Conservation (phyloP, 805 yeast species). For the Yarrowia hollandica region DNA sequence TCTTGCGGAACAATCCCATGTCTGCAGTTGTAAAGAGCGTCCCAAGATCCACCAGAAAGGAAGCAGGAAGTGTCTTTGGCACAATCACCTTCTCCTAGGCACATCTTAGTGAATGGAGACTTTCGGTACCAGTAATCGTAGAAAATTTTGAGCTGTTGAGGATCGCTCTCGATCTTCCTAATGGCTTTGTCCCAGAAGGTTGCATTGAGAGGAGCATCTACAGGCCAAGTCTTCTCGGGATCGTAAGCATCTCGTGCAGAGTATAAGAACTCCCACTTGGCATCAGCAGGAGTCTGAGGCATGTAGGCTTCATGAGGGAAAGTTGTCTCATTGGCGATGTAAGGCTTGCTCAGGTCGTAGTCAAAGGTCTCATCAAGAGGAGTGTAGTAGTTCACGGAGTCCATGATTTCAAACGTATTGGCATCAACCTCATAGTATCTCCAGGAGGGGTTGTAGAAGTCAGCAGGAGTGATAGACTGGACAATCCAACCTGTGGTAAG, state of each 20-base stretch:
- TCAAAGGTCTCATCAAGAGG: constrained; percentile 54
- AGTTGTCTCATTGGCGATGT: background rate
- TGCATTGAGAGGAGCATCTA: constrained; percentile 59
- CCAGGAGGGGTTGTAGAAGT: constrained; percentile 67
- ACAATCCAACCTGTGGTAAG: constrained; percentile 62
- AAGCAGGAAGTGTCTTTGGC: background rate
- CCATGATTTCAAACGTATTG: constrained; percentile 59
- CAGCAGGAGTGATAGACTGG: constrained; percentile 64
- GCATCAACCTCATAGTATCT: constrained; percentile 68
- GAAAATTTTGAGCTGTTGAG: background rate
- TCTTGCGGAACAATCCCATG: background rate
- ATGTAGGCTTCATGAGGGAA: constrained; percentile 29
- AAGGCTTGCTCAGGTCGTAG: background rate
- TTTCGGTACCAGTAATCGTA: constrained; percentile 20
- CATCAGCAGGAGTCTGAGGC: constrained; percentile 41
- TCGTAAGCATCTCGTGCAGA: constrained; percentile 44
- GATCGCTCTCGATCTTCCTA: background rate
- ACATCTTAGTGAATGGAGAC: background rate
- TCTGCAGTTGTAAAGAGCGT: background rate
- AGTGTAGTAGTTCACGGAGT: constrained; percentile 59
- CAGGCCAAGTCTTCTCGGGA: constrained; percentile 63
- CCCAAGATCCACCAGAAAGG: constrained; percentile 1
- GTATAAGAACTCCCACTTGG: constrained; percentile 62
- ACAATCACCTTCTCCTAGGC: background rate
- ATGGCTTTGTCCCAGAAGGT: constrained; percentile 57